Percentiles rank a stretch among this genome's conserved stretches.
phyloP scores from a whole-genome alignment of 768 basidiomycete genomes.

The Kwoniella bestiolae region DNA sequence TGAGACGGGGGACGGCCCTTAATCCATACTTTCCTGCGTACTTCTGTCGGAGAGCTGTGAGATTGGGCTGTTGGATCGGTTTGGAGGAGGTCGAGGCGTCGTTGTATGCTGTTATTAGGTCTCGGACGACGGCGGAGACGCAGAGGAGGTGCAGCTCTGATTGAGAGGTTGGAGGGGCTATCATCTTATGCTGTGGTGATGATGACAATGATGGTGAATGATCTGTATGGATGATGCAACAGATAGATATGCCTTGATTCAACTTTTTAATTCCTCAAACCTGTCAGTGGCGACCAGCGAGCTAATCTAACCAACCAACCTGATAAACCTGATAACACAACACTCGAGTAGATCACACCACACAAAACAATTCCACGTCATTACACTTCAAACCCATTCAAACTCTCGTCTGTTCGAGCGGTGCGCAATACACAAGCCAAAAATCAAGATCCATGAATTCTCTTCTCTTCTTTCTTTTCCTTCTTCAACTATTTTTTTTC shows the following conservation, averaged over 20 bases:
- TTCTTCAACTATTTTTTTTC: conserved; percentile 33
- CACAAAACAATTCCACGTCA: too few species aligned
- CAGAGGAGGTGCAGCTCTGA: conserved; percentile 87
- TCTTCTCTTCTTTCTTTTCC: conserved; percentile 17
- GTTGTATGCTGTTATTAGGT: conserved; percentile 68
- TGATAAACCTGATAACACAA: not conserved
- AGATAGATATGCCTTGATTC: not conserved
- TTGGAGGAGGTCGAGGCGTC: conserved; percentile 36
- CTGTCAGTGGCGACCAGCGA: not conserved
- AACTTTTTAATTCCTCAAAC: not conserved
- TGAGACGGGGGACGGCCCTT: conserved; percentile 85
- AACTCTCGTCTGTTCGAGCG: too few species aligned
- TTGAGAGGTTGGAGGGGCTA: conserved; percentile 65
- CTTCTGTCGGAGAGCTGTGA: conserved; percentile 83
- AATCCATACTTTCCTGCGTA: conserved; percentile 88
- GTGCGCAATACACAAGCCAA: too few species aligned
- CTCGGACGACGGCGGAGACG: conserved; percentile 91
- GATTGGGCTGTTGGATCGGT: conserved; percentile 70
- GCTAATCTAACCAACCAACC: not conserved
- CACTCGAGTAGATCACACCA: not conserved
- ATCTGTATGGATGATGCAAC: not conserved
- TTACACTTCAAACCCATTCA: too few species aligned
- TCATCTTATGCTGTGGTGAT: conserved; percentile 40
- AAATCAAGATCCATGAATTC: not conserved
- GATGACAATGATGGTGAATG: not conserved